Base-by-base conservation (phyloP, 176 grass and related monocot species). In the Aegilops sharonensis region DNA sequence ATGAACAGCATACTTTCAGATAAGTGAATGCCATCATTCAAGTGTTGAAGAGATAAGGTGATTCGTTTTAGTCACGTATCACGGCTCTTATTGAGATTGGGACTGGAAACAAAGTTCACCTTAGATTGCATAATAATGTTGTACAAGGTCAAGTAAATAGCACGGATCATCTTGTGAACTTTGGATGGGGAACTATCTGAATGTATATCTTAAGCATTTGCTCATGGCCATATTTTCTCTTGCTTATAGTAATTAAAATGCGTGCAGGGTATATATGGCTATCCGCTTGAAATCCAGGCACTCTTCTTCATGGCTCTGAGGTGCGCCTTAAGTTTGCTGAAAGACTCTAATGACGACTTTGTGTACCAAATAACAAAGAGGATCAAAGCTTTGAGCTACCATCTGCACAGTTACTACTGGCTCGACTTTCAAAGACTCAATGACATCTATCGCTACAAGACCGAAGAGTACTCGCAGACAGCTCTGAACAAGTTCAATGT, bases 401-500 rank as follows among this genome's bases (percentile, higher is more conserved):
- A 95, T 86, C 80, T 95, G 50, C 91, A 86, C 83, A 86, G 79
- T 50, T 93, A 95, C 81, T 93, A 93, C 54, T 95, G 93, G 91
- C 81, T 95, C 0, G 91, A 95, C 81, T 88, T 95, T 45, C 85
- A 82, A 7, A 90, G 89, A 64, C 89, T 95, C 30, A 95, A 95
- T 59, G 88, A 91, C 36, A 95, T 95, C 86, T 95, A 93, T 69
- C 86, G 93, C 45, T 95, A 95, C 88, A 95, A 93, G 83, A 95
- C 91, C 12, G 93, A 95, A 81, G 93, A 95, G 87, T 95, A 95
- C 43, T 95, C 93, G 35, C 72, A 93, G 80, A 95, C 91, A 84
- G 93, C 93, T 47, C 48, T 95, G 86, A 95, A 95, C 89, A 95
- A 95, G 64, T 95, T 95, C 73, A 95, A 95, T 76, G 93, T 95